Conservation (phyloP, 2,329 filamentous ascomycete species). For the Ilyonectria sp. region DNA sequence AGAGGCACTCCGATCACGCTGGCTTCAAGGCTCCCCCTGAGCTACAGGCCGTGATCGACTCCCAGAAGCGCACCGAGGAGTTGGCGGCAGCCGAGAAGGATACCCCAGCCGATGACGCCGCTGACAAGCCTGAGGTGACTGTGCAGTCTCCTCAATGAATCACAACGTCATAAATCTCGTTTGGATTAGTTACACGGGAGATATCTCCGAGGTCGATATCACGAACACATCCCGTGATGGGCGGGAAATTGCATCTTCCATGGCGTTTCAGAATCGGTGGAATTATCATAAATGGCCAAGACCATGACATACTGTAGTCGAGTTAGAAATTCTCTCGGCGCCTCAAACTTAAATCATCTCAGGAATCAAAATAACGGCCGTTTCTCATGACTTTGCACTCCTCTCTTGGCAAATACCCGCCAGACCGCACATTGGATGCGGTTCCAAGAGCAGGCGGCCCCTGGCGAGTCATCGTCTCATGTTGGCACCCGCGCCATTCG, state of each 20-base stretch:
- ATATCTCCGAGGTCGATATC: slow-evolving; percentile 32
- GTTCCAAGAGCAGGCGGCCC: slow-evolving; percentile 6
- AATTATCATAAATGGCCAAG: slow-evolving; percentile 27
- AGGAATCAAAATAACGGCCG: slow-evolving; percentile 11
- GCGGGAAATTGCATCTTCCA: slow-evolving; percentile 44
- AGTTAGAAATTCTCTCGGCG: slow-evolving; percentile 18
- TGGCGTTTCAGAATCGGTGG: slow-evolving; percentile 49
- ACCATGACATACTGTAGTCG: slow-evolving; percentile 23
- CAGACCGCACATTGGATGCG: not conserved
- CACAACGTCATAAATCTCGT: slow-evolving; percentile 25
- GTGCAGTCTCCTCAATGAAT: slow-evolving; percentile 48
- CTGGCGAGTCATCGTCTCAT: slow-evolving; percentile 28
- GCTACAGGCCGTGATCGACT: slow-evolving; percentile 71
- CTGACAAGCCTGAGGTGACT: slow-evolving; percentile 45
- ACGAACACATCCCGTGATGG: slow-evolving; percentile 33
- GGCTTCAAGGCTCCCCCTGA: slow-evolving; percentile 80
- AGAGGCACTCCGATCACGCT: slow-evolving; percentile 89
- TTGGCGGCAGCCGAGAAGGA: slow-evolving; percentile 41
- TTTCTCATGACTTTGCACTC: slow-evolving; percentile 15
- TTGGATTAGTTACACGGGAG: slow-evolving; percentile 36
- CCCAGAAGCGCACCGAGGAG: slow-evolving; percentile 65
- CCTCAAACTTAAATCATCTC: slow-evolving; percentile 16
- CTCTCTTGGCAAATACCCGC: slow-evolving; percentile 1
- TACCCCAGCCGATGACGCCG: slow-evolving; percentile 33
- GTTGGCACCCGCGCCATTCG: slow-evolving; percentile 19